Evolutionary conservation across 2,329 filamentous ascomycete genomes (phyloP).

Genomic region (Sporothrix phasma): DNA sequence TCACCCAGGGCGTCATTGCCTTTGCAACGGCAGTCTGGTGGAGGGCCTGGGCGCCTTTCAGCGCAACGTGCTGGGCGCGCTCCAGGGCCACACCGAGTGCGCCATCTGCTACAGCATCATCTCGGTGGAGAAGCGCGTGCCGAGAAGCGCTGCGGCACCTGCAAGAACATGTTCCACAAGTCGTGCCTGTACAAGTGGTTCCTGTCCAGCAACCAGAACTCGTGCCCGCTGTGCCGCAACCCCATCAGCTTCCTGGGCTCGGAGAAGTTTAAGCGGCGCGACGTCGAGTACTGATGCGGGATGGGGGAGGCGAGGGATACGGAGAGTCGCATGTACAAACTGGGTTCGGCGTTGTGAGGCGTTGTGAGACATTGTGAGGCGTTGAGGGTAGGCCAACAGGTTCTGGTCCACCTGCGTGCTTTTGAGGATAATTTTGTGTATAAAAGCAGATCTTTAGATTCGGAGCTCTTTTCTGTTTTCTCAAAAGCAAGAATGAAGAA

Average conservation of each 20-base stretch:
- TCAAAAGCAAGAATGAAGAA: too few species aligned
- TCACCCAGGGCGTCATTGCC: conserved; percentile 83
- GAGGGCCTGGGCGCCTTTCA: conserved; percentile 81
- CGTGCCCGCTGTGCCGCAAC: conserved; percentile 86
- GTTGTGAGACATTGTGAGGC: neutral
- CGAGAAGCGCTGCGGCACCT: conserved; percentile 83
- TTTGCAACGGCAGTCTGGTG: conserved; percentile 80
- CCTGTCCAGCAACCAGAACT: conserved; percentile 81
- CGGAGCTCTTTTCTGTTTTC: too few species aligned
- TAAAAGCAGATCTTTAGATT: too few species aligned
- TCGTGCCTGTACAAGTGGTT: conserved; percentile 96
- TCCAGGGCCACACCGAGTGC: conserved; percentile 91
- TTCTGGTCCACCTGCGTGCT: too few species aligned
- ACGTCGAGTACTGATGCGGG: neutral
- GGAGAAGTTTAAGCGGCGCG: neutral
- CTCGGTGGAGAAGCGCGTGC: conserved; percentile 75
- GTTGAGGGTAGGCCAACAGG: neutral
- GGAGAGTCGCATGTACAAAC: too few species aligned
- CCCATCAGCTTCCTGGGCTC: conserved; percentile 53
- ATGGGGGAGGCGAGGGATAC: neutral
- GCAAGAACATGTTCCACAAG: conserved; percentile 87
- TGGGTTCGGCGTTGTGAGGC: too few species aligned
- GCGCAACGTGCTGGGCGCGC: conserved; percentile 73
- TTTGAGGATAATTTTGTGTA: too few species aligned
- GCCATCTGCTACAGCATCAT: conserved; percentile 97